A percentile compares a stretch with the other conserved stretches of the same genome.
Evolutionary conservation across 2,329 filamentous ascomycete species (phyloP).

Genomic region (Hirsutella rhossiliensis): DNA sequence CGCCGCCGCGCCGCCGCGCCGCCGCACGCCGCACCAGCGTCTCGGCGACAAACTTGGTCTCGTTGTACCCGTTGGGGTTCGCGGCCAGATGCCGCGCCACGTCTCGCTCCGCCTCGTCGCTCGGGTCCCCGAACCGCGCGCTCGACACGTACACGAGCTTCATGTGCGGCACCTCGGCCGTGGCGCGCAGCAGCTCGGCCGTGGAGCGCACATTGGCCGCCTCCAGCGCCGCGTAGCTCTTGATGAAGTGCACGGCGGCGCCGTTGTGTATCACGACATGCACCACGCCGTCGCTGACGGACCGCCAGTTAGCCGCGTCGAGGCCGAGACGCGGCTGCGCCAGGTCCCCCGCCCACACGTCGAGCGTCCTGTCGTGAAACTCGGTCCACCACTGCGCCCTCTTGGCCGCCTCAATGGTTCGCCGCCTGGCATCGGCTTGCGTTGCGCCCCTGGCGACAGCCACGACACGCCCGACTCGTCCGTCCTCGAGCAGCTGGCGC

Average conservation of each 20-base stretch:
- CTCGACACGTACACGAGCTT: conserved; percentile 2
- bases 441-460: conserved; percentile 1
- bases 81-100: not conserved
- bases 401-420: conserved; percentile 1
- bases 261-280: conserved; percentile 6
- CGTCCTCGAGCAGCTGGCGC: conserved; percentile 3
- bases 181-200: conserved; percentile 1
- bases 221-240: conserved; percentile 3
- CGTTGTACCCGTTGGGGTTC: conserved; percentile 6
- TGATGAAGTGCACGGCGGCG: conserved; percentile 3
- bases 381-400: conserved; percentile 3
- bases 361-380: not conserved
- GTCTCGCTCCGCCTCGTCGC: not conserved
- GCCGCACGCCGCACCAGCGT: conserved; percentile 6
- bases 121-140: not conserved
- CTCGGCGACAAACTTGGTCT: conserved; percentile 12
- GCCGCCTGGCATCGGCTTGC: not conserved
- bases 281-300: not conserved
- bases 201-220: conserved; percentile 4
- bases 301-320: not conserved
- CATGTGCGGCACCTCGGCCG: not conserved
- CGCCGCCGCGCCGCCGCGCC: not conserved
- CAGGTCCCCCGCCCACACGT: conserved; percentile 3
- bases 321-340: not conserved
- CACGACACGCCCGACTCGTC: conserved; percentile 1